Evolutionary conservation across 2,329 filamentous ascomycete genomes (phyloP), one percentile per base, ranked within the genome.

Genomic region (Beauveria medogensis): DNA sequence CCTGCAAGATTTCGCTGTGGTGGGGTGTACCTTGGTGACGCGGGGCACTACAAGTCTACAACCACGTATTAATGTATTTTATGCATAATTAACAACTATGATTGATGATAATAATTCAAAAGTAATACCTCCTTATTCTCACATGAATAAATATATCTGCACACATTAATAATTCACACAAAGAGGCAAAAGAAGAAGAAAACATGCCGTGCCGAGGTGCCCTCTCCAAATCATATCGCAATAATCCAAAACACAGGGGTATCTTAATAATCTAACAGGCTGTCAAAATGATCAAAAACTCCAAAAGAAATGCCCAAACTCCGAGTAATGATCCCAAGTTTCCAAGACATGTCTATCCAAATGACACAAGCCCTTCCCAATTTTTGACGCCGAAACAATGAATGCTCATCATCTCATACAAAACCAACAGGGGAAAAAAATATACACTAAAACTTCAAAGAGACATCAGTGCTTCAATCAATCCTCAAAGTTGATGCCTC

Each of bases 401-500:
- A 47, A 47, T 47, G 5, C 30, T 58, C 46, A n/a, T 58, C 22
- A 52, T 37, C 30, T 57, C 56, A 44, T 59, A 47, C 56, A 50
- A 37, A 30, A 14, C 9, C 8, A 20, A 34, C 30, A 12, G 20
- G 20, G 9, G n/a, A n/a, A 41, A 30, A 41, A 26, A 16, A 41
- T 22, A 40, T 8, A 22, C 16, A 43, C 16, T 10, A n/a, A 43
- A 43, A 4, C 18, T 20, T 43, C 16, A 43, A 20, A 43, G n/a
- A 43, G 34, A 16, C 34, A 37, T 37, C 34, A 37, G 12, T 37
- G 34, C 34, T 37, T 37, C 34, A 12, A 37, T 37, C 34, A 37
- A 37, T 16, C 34, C 34, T 37, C 34, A 24, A 48, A 48, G 22
- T 12, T 70, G 59, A 68, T 67, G 55, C 63, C 64, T 20, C 64